A percentile compares a stretch with the other conserved stretches of the same genome.
These are phyloP conservation scores for Rhizopus sp. DNA, from an alignment of 371 early-diverging fungal species.

Conservation along the genomic window DNA sequence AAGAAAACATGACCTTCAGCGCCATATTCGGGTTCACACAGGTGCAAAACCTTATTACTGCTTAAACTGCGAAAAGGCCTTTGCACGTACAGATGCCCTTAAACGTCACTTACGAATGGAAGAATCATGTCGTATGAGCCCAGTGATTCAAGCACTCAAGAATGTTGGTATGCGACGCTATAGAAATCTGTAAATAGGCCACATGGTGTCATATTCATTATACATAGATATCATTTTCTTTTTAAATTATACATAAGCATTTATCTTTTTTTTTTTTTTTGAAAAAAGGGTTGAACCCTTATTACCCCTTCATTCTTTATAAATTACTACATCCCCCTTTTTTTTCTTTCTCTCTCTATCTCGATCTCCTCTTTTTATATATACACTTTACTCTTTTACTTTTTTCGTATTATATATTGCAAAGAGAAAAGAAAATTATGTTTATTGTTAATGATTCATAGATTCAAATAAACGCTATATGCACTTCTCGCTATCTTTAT, in stretches of 20 bases:
- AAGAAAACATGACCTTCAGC: constrained; percentile 51
- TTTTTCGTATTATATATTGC: not conserved
- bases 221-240: too few species aligned
- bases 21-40: constrained; percentile 59
- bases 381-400: not conserved
- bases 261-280: too few species aligned
- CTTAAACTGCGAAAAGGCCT: constrained; percentile 57
- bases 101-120: constrained; percentile 63
- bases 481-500: not conserved
- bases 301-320: too few species aligned
- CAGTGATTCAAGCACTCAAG: constrained; percentile 51
- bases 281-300: too few species aligned
- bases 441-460: too few species aligned
- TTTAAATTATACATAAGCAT: too few species aligned
- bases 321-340: not conserved
- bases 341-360: constrained; percentile 5
- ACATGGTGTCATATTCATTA: too few species aligned
- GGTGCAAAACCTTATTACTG: constrained; percentile 67
- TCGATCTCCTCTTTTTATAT: not conserved
- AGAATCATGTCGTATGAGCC: constrained; percentile 46
- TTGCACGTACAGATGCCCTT: constrained; percentile 70
- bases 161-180: constrained; percentile 33
- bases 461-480: too few species aligned
- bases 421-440: too few species aligned
- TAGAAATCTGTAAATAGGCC: constrained; percentile 23